Base-by-base conservation (phyloP, 148 eudicot species). In the Chenopodium quinoa region DNA sequence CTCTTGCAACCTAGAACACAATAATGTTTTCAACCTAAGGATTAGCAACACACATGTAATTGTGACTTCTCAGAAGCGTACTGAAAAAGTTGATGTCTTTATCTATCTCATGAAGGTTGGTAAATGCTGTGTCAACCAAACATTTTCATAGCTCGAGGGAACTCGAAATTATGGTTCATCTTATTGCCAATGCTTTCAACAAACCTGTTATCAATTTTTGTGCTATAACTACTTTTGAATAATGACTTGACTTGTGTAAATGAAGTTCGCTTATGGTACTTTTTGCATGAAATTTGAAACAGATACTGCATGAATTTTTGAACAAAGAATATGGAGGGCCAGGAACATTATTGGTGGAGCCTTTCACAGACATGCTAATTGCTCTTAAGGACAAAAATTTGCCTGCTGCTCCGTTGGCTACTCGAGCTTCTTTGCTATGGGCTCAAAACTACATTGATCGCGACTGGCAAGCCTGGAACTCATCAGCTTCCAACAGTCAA, bases 311-410 rank as follows among this genome's bases (percentile, higher is more conserved):
- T 76, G 96, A 90, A 77, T 90, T 88, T 86, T 65, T 89, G 78
- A 86, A 86, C 77, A 85, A 86, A 46, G 93, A 85, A 31, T 90
- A 90, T 79, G 92, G 97, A 86, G 94, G 97, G 75, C 92, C 93
- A 16, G 89, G 92, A 73, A 92, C 94, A 81, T 87, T 90, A 83
- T 73, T 90, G 85, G 88, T 92, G 85, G 93, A 92, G 85, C 97
- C 93, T 74, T 93, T 93, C 81, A 89, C 97, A 12, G 82, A 81
- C 78, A 89, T 90, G 90, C 74, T 91, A 78, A 82, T 90, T 78
- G 86, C 89, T 70, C 86, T 92, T 40, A 87, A 89, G 80, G 95
- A 87, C 82, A 86, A 84, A 54, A 87, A 87, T 76, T 86, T 91
- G 60, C 91, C 90, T 37, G 87, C 88, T 44, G 89, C 92, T 34